Percentiles rank a stretch among this genome's conserved stretches.
Evolutionary conservation across 306 rosid species (phyloP).

Genomic region (Quercus cerris): DNA sequence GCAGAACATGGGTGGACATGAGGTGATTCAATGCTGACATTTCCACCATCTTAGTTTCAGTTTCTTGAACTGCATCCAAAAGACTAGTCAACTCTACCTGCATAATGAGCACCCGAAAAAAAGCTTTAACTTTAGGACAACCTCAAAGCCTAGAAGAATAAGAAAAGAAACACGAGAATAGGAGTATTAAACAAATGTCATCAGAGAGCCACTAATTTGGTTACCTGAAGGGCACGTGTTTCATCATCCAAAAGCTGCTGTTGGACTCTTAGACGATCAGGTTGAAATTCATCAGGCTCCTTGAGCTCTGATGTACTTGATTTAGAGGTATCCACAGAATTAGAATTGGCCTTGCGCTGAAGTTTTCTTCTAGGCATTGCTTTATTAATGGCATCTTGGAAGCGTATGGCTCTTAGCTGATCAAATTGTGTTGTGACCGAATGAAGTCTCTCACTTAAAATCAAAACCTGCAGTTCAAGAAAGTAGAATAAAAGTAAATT

Average conservation of each 20-base stretch:
- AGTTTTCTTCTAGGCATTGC: constrained; percentile 75
- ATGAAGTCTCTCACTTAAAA: constrained; percentile 91
- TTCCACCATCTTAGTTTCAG: constrained; percentile 99
- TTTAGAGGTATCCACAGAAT: constrained; percentile 40
- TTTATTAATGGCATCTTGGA: constrained; percentile 80
- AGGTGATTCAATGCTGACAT: constrained; percentile 97
- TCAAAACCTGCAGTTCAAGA: constrained; percentile 56
- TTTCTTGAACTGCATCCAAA: constrained; percentile 80
- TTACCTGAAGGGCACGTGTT: constrained; percentile 96
- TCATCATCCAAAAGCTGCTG: constrained; percentile 89
- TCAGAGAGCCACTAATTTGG: neutral
- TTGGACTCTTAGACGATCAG: constrained; percentile 67
- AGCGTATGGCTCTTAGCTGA: constrained; percentile 90
- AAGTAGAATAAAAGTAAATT: constrained; percentile 7
- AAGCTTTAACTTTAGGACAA: constrained; percentile 6
- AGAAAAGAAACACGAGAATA: neutral
- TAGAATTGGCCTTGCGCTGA: constrained; percentile 38
- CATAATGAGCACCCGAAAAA: constrained; percentile 28
- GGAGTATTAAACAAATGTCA: neutral
- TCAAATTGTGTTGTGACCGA: constrained; percentile 82
- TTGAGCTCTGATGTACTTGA: constrained; percentile 40
- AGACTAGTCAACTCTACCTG: constrained; percentile 81
- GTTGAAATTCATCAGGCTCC: constrained; percentile 57
- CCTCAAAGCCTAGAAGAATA: constrained; percentile 20
- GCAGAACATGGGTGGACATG: constrained; percentile 93